A percentile compares a stretch with the other conserved stretches of the same genome.
Conservation (phyloP, 306 rosid genomes). For the Cicer bijugum region DNA sequence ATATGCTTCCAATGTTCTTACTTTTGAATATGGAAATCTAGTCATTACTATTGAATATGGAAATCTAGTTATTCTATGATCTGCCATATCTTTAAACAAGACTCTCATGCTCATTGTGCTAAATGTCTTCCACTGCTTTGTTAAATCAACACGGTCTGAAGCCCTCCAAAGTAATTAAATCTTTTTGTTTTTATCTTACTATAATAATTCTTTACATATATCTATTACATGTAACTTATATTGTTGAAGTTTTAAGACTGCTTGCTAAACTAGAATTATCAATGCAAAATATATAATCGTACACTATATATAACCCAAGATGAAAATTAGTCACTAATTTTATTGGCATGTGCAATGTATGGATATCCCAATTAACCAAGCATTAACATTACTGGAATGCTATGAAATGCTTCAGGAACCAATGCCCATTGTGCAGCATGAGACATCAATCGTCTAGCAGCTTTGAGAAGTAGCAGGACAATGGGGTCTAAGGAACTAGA, state of each 20-base stretch:
- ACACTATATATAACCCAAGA: neutral
- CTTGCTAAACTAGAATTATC: neutral
- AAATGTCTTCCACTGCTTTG: neutral
- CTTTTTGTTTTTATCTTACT: no score
- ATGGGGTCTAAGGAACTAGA: conserved; percentile 78
- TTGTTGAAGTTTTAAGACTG: conserved; percentile 1
- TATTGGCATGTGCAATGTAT: conserved; percentile 3
- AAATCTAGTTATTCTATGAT: neutral
- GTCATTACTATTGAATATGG: neutral
- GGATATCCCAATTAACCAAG: neutral
- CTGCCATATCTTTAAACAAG: neutral
- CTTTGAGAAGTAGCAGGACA: conserved; percentile 48
- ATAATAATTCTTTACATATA: neutral
- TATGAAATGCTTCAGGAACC: conserved; percentile 17
- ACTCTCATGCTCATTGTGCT: neutral
- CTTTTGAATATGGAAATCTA: neutral
- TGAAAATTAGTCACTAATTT: neutral
- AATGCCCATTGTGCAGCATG: conserved; percentile 30
- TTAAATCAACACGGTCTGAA: neutral
- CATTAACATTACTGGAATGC: conserved; percentile 14
- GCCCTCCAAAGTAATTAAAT: no score
- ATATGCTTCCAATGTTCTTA: neutral
- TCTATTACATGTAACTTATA: neutral
- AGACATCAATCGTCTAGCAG: conserved; percentile 43
- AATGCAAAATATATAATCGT: neutral